Evolutionary conservation across 805 yeast genomes (phyloP), one percentile per base, ranked within the genome.

Genomic region (Yarrowia bubula): DNA sequence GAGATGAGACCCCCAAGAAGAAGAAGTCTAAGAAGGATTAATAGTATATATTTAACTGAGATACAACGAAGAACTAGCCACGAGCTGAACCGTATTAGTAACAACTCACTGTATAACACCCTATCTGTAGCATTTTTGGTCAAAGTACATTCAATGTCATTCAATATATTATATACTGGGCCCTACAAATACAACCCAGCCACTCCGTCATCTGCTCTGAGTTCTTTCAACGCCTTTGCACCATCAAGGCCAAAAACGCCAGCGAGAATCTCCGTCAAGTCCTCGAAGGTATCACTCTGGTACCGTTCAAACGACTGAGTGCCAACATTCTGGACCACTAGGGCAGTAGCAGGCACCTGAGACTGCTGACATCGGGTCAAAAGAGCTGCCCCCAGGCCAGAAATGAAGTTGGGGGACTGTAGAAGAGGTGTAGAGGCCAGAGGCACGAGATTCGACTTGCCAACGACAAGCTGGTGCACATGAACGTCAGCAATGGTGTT

Each of bases 341-440:
- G 60, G 18, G 71, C 76, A 7, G 66, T 43, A 2, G 71, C 71
- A 10, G 72, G 68, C 13, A 70, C 57, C 5, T 53, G 53, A 15
- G 39, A 47, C 41, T 65, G 67, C 61, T 72, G 70, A 14, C 73
- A 71, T 8, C 69, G 68, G 17, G 75, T 64, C 37, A 75, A 46
- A 14, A 72, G 47, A n/a, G 75, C 71, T 0, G 78, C 78, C 13
- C 71, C 67, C 0, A 69, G 69, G 3, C 78, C 78, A 8, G 73
- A 71, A 11, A 75, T 66, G 28, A 70, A 48, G 31, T 68, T 70
- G 8, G 61, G 61, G 5, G 61, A 55, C 47, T 55, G 61, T 4
- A 55, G 28, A 9, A 55, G 37, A 2, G 61, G 47, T 10, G 33
- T 22, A 10, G 46, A 7, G 10, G 46, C 38, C 22, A 15, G 31